Conservation (phyloP, 2,329 filamentous ascomycete genomes). For the Pseudogymnoascus sp. region DNA sequence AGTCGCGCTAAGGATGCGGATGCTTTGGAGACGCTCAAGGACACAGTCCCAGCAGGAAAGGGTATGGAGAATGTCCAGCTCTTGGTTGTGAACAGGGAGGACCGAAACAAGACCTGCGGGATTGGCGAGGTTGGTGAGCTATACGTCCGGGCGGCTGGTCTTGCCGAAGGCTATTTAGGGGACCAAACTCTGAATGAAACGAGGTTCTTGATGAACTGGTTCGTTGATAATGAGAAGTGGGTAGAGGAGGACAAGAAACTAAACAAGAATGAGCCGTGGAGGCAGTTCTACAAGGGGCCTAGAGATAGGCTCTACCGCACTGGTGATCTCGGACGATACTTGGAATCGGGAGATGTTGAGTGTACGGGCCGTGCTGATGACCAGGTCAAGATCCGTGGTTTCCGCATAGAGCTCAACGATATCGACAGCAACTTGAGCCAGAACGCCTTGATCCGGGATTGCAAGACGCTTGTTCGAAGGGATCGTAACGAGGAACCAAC, state of each 20-base stretch:
- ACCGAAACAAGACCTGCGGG: constrained; percentile 59
- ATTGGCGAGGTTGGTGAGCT: constrained; percentile 81
- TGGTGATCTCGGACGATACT: constrained; percentile 76
- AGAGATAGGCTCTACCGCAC: constrained; percentile 80
- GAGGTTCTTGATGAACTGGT: constrained; percentile 29
- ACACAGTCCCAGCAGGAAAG: constrained; percentile 73
- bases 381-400: constrained; percentile 93
- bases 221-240: constrained; percentile 28
- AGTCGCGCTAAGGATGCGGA: constrained; percentile 54
- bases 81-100: constrained; percentile 66
- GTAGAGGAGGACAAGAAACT: constrained; percentile 41
- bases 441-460: constrained; percentile 70
- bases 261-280: constrained; percentile 67
- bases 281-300: constrained; percentile 68
- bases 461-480: constrained; percentile 74
- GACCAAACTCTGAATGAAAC: constrained; percentile 24
- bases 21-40: constrained; percentile 56
- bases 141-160: constrained; percentile 69
- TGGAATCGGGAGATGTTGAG: constrained; percentile 59
- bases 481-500: constrained; percentile 79
- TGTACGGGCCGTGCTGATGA: constrained; percentile 74
- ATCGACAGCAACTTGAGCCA: constrained; percentile 78
- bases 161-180: constrained; percentile 68
- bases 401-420: constrained; percentile 88
- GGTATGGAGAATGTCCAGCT: constrained; percentile 89